Evolutionary conservation across 345 rosid genomes (phyloP), one percentile per base, ranked within the genome.

Genomic region (Balakata baccata): DNA sequence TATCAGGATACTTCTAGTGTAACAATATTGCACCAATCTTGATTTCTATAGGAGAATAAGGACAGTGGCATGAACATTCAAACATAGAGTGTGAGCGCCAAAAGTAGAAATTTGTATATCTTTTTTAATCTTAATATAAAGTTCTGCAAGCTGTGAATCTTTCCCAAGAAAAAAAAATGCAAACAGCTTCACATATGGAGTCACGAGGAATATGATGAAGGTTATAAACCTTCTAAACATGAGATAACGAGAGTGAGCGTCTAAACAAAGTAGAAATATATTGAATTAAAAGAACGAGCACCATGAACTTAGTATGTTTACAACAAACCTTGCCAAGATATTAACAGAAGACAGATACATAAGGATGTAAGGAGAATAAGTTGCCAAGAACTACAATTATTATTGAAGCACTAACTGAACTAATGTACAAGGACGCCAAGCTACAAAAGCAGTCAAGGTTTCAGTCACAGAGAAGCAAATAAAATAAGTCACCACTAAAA

Each of bases 371-470:
- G 6, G 18, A 22, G 50, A 54, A 41, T 25, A 64, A 71, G 47
- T 70, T 62, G 72, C 9, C 49, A 71, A 68, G 66, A 65, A 78
- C 76, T 82, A 78, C 63, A 64, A 52, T 77, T 82, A 72, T 88
- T 88, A 82, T 85, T 85, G 86, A 86, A 84, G 83, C 75, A 76
- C 88, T 86, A 86, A 80, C 85, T 85, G 91, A 87, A 84, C 66
- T 82, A 87, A 89, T 91, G 84, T 87, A 91, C 94, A 91, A 66
- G 75, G 83, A 85, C 81, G 74, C 81, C 86, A 82, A 82, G 82
- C 85, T 84, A 85, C 79, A 86, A 82, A 81, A 78, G 87, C 87
- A 80, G 87, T 83, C 70, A 75, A 82, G 88, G 86, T 80, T 80
- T 79, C 82, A 54, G 85, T 82, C 77, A 85, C 85, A 75, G 75